Base-by-base conservation (phyloP, 2,329 filamentous ascomycete species). In the Monosporascus sp. region DNA sequence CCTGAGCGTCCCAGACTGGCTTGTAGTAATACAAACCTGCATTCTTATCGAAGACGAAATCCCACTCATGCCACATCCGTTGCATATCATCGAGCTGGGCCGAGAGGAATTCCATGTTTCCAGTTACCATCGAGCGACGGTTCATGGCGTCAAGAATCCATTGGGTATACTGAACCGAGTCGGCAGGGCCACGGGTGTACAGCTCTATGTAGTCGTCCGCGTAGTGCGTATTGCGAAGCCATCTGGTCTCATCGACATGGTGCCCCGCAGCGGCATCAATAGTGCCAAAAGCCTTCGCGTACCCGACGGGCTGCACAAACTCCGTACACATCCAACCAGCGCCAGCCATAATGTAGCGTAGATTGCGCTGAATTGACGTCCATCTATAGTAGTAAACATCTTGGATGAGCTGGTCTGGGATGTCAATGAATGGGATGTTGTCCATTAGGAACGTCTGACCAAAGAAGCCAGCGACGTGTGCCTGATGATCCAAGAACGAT, bases 381-480 rank as follows among this genome's bases (percentile, higher is more conserved):
- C 71, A 71, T 40, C 74, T 69, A 56, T 76, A 76, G 57, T 76
- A 76, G 56, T 76, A 76, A 19, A 77, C 73, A 53, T 74, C 70
- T 56, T 75, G 69, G 49, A 76, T 68, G 20, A 69, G 60, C 46
- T 66, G 37, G 54, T 75, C 69, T 17, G 73, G 73, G 19, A 74
- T 66, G 37, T 76, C 72, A n/a, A 76, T 68, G 45, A 70, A 71
- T 5, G 74, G 73, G 34, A 76, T 73, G 52, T 75, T 76, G 51
- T 70, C 56, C 38, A 50, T 61, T 36, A 67, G 27, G 51, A 67
- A 67, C n/a, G 60, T 58, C 51, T 58, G 61, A 20, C 65, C 64
- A 3, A 57, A 45, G 48, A 66, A 64, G 24, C 57, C 46, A 37
- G 56, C 55, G 44, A 67, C 61, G 1, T 54, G 59, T 8, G 37